Conservation (phyloP, 2,329 filamentous ascomycete genomes). For the Teratosphaeriaceae sp. region DNA sequence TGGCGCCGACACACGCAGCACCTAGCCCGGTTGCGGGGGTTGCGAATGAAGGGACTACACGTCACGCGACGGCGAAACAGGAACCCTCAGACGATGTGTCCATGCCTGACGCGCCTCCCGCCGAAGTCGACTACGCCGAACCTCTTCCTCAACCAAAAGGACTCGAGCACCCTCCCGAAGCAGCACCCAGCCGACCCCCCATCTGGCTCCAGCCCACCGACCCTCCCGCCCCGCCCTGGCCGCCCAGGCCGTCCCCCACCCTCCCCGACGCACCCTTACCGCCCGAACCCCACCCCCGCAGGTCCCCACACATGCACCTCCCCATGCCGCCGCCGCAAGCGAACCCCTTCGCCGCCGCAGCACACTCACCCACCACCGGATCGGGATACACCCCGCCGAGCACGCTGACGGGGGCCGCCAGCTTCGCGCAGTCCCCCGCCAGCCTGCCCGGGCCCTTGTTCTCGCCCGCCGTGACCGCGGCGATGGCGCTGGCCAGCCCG, state of each 20-base stretch:
- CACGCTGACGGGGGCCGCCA: too few relatives aligned
- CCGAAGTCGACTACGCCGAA: too few relatives aligned
- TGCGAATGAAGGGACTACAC: too few relatives aligned
- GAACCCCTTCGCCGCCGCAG: slow-evolving; percentile 19
- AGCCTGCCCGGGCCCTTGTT: slow-evolving; percentile 24
- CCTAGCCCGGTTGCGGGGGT: too few relatives aligned
- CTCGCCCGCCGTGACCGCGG: slow-evolving; percentile 33
- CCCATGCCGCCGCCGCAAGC: slow-evolving; percentile 27
- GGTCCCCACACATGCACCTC: slow-evolving; percentile 24
- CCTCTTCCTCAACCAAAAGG: neutral
- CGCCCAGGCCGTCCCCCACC: neutral
- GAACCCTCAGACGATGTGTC: too few relatives aligned
- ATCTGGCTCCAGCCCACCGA: neutral
- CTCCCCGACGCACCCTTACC: neutral
- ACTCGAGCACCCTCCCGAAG: neutral
- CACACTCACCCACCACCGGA: slow-evolving; percentile 13
- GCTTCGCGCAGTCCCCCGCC: slow-evolving; percentile 17
- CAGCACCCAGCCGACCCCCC: neutral
- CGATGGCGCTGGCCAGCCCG: slow-evolving; percentile 36
- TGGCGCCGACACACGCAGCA: too few relatives aligned
- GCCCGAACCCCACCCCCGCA: slow-evolving; percentile 1
- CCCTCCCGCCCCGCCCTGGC: slow-evolving; percentile 6
- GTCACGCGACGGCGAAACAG: too few relatives aligned
- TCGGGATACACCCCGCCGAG: slow-evolving; percentile 4
- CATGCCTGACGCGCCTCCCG: too few relatives aligned